Evolutionary conservation across 805 yeast species (phyloP), one percentile per base, ranked within the genome.

Genomic region (Lachancea kluyveri): DNA sequence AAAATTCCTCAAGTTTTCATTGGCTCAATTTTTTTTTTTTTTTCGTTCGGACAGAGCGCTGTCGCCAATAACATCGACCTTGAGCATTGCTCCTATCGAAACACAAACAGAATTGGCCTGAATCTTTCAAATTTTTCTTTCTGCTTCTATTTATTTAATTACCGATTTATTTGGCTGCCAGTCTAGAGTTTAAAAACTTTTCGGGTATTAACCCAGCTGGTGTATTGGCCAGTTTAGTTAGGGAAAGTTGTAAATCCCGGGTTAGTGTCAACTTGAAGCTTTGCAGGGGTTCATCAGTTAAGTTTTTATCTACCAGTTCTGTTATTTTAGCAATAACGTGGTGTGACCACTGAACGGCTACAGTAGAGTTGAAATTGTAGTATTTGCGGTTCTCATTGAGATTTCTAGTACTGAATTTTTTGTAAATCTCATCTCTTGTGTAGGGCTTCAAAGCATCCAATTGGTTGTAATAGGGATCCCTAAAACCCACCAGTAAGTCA

Each of bases 271-370:
- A 6, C 21, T 24, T 33, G 21, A 33, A 33, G 14, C 21, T 17
- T 18, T 18, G 10, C 11, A 13, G 23, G 4, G 7, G 8, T 8
- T 30, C 16, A 8, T 14, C 13, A 15, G 10, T 9, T n/a, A 31
- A 6, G 13, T 27, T 12, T 4, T 21, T 21, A 7, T 13, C 19
- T 3, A 32, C 26, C n/a, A 24, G 27, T n/a, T 19, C 22, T 11
- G 20, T 22, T 9, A 33, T 10, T 3, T 16, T 13, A 12, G 26
- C 21, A 17, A 37, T 17, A 8, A 37, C 10, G 35, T 50, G 46
- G 4, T 41, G 39, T 10, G 42, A 41, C 61, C 61, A 56, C 21
- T 48, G 46, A 3, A 40, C 43, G 0, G 59, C 53, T 9, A 52
- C 28, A 24, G 40, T 42, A 3, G 52, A 46, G 28, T 52, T 49